These are phyloP conservation scores for Botrytis tulipae DNA, from an alignment of 2,329 filamentous ascomycete species.

Conservation along the genomic window DNA sequence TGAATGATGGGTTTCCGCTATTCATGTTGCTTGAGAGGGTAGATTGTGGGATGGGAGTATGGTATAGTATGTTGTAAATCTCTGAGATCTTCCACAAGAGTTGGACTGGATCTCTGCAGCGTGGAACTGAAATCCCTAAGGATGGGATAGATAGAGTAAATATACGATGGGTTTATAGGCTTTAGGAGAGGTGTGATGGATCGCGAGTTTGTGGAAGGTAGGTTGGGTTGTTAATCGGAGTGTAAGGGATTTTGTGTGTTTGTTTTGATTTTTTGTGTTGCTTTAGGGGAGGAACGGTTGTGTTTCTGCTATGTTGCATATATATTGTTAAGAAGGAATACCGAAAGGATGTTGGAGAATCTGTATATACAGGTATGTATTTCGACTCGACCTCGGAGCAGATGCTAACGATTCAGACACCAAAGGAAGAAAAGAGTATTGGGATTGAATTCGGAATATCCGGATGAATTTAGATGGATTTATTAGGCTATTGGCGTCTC, in stretches of 20 bases:
- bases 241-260: neutral
- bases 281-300: neutral
- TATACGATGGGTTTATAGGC: neutral
- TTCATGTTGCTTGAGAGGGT: neutral
- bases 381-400: neutral
- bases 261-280: neutral
- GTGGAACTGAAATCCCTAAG: neutral
- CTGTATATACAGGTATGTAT: too few relatives aligned
- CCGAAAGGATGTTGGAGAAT: too few relatives aligned
- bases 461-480: neutral
- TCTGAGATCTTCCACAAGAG: neutral
- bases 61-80: neutral
- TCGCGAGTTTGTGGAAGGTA: neutral
- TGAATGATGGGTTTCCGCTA: neutral
- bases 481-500: neutral
- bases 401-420: neutral
- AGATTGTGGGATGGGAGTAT: neutral
- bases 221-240: neutral
- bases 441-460: neutral
- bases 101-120: neutral
- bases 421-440: neutral
- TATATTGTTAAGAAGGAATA: too few relatives aligned
- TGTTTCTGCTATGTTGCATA: neutral
- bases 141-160: neutral
- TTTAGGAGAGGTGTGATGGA: neutral